phyloP scores from a whole-genome alignment of 2,329 filamentous ascomycete genomes.

The Mycosphaerelloides madeirae region DNA sequence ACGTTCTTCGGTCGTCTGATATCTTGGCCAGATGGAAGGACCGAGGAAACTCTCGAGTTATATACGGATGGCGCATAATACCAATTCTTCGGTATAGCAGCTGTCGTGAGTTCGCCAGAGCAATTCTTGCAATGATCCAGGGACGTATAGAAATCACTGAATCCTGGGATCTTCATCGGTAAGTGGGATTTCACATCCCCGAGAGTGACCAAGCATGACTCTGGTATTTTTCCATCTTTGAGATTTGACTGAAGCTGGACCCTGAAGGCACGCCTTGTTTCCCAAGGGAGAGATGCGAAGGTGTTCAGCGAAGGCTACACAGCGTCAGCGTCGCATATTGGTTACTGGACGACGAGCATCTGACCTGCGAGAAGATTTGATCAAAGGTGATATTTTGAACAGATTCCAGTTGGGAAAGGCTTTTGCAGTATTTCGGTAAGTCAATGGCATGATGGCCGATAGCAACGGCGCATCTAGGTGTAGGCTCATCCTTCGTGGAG shows the following conservation, averaged over 20 bases:
- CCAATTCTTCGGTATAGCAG: constrained; percentile 35
- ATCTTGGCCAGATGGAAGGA: constrained; percentile 23
- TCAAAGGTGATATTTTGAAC: constrained; percentile 16
- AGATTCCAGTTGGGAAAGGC: constrained; percentile 15
- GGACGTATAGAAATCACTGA: constrained; percentile 56
- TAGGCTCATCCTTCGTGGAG: constrained; percentile 19
- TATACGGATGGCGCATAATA: constrained; percentile 34
- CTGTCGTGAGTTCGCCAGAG: constrained; percentile 39
- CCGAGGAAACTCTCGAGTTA: constrained; percentile 37
- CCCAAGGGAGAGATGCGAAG: constrained; percentile 45
- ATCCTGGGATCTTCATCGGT: constrained; percentile 53
- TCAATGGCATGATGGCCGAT: constrained; percentile 30
- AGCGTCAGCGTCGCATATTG: neutral
- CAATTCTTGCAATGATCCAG: constrained; percentile 50
- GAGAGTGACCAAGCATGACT: constrained; percentile 33
- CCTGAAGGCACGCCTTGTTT: constrained; percentile 36
- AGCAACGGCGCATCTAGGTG: constrained; percentile 29
- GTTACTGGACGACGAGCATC: neutral
- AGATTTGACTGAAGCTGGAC: constrained; percentile 37
- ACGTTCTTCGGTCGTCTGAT: constrained; percentile 48
- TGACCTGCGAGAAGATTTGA: constrained; percentile 21
- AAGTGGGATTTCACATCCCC: constrained; percentile 47
- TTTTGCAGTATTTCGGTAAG: constrained; percentile 22
- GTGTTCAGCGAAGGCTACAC: constrained; percentile 42
- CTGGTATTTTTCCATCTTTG: constrained; percentile 23